Evolutionary conservation across 2,329 filamentous ascomycete genomes (phyloP), one percentile per base, ranked within the genome.

Genomic region (Coniochaeta sp.): DNA sequence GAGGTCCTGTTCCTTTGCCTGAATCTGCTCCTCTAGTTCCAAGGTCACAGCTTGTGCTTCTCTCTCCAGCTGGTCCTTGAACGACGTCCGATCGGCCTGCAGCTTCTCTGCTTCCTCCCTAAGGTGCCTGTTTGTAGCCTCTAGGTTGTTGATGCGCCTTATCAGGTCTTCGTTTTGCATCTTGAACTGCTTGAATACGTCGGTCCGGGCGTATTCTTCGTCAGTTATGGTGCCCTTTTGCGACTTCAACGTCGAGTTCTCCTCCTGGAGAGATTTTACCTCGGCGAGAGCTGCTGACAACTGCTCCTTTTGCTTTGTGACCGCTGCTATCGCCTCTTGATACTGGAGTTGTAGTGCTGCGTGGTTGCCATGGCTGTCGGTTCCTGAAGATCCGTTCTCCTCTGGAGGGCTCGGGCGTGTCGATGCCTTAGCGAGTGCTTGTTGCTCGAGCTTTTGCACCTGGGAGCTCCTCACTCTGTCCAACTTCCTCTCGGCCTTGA

Each of bases 401-500:
- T 80, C 76, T 6, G 77, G 74, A 6, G 79, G 77, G 24, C 69
- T 74, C 70, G 80, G 71, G 6, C 73, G 70, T 69, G 76, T 79
- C 7, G 81, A 76, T 16, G 83, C 85, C 61, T 88, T 88, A 61
- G 90, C 83, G 58, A 93, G 84, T 34, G 93, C 92, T 74, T 96
- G 91, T 68, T 91, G 89, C 72, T 98, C 95, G 62, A 99, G 76
- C 72, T 96, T 96, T 63, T 93, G 90, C 1, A 97, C 92, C 61
- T 96, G 92, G 17, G 87, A 78, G 70, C 95, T 99, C 74, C 91
- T 93, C 26, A 89, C 85, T 50, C 95, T 86, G 72, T 99, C 95
- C 58, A 98, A 80, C 72, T 92, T 95, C 78, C 96, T 96, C 73
- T 99, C 95, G 0, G 95, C 95, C 66, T 96, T 90, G 78, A 98